Conservation (phyloP, 2,329 filamentous ascomycete genomes). For the Colletotrichum sp. region DNA sequence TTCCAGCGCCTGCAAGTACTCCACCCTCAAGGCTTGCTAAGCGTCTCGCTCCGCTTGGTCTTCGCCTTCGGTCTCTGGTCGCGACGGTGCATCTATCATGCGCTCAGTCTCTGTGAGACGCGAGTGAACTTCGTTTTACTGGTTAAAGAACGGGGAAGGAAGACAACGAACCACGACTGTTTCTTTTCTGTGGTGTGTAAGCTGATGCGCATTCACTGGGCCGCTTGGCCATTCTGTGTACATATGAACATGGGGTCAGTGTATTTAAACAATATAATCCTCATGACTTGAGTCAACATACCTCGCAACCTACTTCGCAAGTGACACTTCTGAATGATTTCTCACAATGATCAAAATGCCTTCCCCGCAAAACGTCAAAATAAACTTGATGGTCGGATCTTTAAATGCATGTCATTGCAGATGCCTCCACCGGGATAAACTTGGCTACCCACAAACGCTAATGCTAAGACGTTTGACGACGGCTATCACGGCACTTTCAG, state of each 20-base stretch:
- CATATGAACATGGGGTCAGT: slow-evolving; percentile 13
- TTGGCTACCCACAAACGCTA: not conserved
- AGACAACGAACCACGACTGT: not conserved
- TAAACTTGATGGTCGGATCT: not conserved
- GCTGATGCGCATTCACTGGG: slow-evolving; percentile 12
- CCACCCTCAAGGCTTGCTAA: slow-evolving; percentile 20
- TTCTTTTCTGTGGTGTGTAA: slow-evolving; percentile 16
- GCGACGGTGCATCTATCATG: not conserved
- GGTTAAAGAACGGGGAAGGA: slow-evolving; percentile 4
- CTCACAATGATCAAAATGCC: not conserved
- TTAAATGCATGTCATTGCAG: not conserved
- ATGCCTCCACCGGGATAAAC: not conserved
- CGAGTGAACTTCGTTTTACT: slow-evolving; percentile 1
- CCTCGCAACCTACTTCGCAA: not conserved
- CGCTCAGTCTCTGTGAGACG: slow-evolving; percentile 1
- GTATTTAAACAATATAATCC: slow-evolving; percentile 16
- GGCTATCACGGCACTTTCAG: slow-evolving; percentile 7
- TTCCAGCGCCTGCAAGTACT: slow-evolving; percentile 8
- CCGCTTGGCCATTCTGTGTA: slow-evolving; percentile 16
- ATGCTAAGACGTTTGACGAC: not conserved
- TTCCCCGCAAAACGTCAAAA: not conserved
- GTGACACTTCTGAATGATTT: not conserved
- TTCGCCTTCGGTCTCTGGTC: not conserved
- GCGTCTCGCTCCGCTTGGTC: not conserved
- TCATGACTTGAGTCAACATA: not conserved